Conservation (phyloP, 2,329 filamentous ascomycete genomes). For the Curvularia eragrostidis region DNA sequence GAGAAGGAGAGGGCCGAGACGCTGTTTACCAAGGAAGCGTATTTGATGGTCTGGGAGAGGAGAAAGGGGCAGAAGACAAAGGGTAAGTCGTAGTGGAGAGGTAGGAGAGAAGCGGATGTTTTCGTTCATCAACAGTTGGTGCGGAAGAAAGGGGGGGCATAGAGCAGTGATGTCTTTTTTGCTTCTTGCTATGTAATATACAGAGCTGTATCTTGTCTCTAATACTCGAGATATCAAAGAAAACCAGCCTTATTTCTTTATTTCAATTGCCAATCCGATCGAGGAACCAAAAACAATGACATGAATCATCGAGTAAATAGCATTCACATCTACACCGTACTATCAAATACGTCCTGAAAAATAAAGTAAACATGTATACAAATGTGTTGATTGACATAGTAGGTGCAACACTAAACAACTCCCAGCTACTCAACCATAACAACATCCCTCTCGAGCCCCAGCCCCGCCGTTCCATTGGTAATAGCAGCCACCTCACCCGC, state of each 20-base stretch:
- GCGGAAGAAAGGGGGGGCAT: neutral
- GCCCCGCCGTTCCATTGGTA: conserved; percentile 29
- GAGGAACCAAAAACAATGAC: neutral
- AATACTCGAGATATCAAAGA: neutral
- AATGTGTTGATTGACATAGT: too few species aligned
- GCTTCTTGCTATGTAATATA: neutral
- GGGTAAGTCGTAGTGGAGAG: conserved; percentile 1
- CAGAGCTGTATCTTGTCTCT: neutral
- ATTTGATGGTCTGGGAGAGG: conserved; percentile 95
- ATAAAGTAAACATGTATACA: neutral
- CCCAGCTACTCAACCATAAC: conserved; percentile 40
- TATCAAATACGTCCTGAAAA: neutral
- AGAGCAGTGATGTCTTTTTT: neutral
- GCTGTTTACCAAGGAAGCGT: conserved; percentile 90
- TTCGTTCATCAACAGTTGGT: neutral
- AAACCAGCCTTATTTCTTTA: neutral
- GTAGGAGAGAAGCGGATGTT: neutral
- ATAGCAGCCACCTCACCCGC: conserved; percentile 29
- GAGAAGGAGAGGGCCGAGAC: conserved; percentile 88
- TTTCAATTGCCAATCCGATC: neutral
- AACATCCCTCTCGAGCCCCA: conserved; percentile 37
- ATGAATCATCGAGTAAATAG: neutral
- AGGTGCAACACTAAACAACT: too few species aligned
- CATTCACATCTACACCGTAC: neutral
- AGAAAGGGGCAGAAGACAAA: conserved; percentile 57